Percentiles rank a stretch among this genome's conserved stretches.
These are phyloP conservation scores for Quercus phellos DNA, from an alignment of 331 rosid species.

Conservation along the genomic window DNA sequence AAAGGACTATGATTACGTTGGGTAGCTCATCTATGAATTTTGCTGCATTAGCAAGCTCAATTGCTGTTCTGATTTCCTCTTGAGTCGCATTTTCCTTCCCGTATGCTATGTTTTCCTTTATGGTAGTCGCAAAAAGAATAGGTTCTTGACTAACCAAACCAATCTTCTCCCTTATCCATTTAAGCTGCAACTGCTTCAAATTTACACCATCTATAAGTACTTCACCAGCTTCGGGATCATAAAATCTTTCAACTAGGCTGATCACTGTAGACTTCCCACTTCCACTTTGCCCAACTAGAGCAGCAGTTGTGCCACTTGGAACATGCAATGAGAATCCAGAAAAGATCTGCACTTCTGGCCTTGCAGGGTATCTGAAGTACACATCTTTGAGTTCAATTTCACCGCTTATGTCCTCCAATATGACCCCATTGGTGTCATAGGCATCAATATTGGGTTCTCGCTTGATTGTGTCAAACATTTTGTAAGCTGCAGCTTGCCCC, in stretches of 20 bases:
- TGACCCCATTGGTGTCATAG: conserved; percentile 54
- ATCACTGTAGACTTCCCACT: conserved; percentile 90
- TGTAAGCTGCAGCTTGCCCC: conserved; percentile 86
- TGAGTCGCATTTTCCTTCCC: conserved; percentile 71
- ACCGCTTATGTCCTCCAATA: conserved; percentile 60
- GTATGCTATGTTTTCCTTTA: conserved; percentile 68
- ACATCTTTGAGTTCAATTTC: conserved; percentile 76
- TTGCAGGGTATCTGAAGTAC: conserved; percentile 72
- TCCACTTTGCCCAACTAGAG: conserved; percentile 94
- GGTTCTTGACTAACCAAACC: conserved; percentile 94
- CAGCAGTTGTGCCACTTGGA: conserved; percentile 64
- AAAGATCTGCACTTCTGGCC: conserved; percentile 74
- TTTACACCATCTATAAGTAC: conserved; percentile 72
- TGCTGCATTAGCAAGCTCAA: conserved; percentile 60
- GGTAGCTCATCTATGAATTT: conserved; percentile 55
- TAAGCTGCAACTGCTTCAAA: conserved; percentile 54
- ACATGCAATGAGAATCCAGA: conserved; percentile 68
- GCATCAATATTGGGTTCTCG: conserved; percentile 66
- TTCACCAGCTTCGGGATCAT: conserved; percentile 84
- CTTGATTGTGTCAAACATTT: conserved; percentile 79
- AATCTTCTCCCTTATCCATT: conserved; percentile 74
- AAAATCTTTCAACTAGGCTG: conserved; percentile 72
- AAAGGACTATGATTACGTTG: conserved; percentile 21
- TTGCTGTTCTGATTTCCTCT: conserved; percentile 49
- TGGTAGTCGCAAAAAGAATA: conserved; percentile 52